Evolutionary conservation across 179 eudicot genomes (phyloP).

Genomic region (Beta macrorhiza): DNA sequence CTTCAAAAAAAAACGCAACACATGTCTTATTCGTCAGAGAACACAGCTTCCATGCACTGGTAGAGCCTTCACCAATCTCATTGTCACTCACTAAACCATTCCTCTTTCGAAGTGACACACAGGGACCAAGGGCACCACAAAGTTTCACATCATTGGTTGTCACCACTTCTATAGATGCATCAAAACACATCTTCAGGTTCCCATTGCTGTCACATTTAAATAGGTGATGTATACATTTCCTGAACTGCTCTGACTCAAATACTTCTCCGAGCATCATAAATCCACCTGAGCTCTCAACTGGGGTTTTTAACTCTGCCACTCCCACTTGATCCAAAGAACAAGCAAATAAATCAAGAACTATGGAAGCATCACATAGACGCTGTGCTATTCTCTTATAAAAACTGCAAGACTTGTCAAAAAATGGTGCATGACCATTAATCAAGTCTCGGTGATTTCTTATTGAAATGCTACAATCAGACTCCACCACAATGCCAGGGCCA

Average conservation of each 20-base stretch:
- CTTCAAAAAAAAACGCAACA: conserved; percentile 84
- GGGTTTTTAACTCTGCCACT: conserved; percentile 73
- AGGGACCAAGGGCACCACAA: conserved; percentile 96
- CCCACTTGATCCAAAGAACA: conserved; percentile 99
- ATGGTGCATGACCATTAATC: conserved; percentile 56
- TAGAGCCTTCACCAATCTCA: conserved; percentile 78
- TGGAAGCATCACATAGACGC: conserved; percentile 63
- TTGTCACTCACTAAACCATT: conserved; percentile 64
- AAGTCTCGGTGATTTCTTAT: conserved; percentile 85
- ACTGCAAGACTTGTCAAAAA: conserved; percentile 53
- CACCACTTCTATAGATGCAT: conserved; percentile 84
- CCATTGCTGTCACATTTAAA: conserved; percentile 67
- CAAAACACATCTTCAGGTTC: conserved; percentile 76
- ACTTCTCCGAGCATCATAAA: conserved; percentile 86
- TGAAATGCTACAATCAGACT: conserved; percentile 53
- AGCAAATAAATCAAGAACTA: conserved; percentile 91
- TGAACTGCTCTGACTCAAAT: conserved; percentile 81
- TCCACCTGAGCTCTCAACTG: conserved; percentile 87
- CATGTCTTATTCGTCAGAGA: conserved; percentile 73
- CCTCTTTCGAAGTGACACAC: conserved; percentile 65
- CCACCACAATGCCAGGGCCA: conserved; percentile 88
- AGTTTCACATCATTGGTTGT: conserved; percentile 78
- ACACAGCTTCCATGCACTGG: conserved; percentile 77
- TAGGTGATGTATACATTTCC: conserved; percentile 68
- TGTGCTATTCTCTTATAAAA: conserved; percentile 61